Percentiles rank a stretch among this genome's conserved stretches.
Evolutionary conservation across 352 stramenopile species (phyloP).

Genomic region (Globisporangium emineosum): DNA sequence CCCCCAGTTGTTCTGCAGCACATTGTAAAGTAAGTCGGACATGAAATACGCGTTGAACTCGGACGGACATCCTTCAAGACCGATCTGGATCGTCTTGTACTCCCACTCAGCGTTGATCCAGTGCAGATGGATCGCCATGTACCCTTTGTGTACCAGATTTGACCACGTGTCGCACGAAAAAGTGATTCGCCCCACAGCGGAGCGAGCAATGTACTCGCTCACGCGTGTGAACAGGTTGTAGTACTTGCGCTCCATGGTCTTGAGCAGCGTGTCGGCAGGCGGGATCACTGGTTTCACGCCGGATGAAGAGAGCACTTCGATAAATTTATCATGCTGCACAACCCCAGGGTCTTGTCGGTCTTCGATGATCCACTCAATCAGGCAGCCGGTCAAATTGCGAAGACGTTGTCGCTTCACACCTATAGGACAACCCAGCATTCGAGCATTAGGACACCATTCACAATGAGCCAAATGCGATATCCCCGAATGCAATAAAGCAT

Average conservation of each 20-base stretch:
- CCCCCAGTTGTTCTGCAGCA: constrained; percentile 77
- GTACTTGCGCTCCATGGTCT: constrained; percentile 74
- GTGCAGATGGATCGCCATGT: constrained; percentile 71
- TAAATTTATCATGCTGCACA: constrained; percentile 65
- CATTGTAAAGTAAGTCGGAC: constrained; percentile 75
- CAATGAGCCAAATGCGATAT: not conserved
- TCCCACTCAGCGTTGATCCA: constrained; percentile 87
- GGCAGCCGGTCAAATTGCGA: constrained; percentile 50
- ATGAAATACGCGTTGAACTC: constrained; percentile 79
- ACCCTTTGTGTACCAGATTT: constrained; percentile 62
- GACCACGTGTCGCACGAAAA: constrained; percentile 85
- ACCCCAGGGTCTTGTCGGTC: constrained; percentile 65
- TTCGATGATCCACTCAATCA: constrained; percentile 78
- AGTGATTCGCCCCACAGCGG: constrained; percentile 59
- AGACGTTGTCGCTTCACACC: constrained; percentile 67
- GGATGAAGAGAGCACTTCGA: constrained; percentile 51
- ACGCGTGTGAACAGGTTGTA: constrained; percentile 65
- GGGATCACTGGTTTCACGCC: constrained; percentile 52
- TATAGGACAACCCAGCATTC: constrained; percentile 9
- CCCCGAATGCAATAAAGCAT: not conserved
- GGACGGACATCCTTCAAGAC: constrained; percentile 59
- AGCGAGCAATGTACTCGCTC: constrained; percentile 74
- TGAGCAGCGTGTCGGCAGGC: constrained; percentile 50
- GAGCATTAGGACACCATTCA: not conserved
- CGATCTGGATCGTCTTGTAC: constrained; percentile 78